Evolutionary conservation across 2,329 filamentous ascomycete genomes (phyloP).

Genomic region (Hymenotorrendiella dingleyae): DNA sequence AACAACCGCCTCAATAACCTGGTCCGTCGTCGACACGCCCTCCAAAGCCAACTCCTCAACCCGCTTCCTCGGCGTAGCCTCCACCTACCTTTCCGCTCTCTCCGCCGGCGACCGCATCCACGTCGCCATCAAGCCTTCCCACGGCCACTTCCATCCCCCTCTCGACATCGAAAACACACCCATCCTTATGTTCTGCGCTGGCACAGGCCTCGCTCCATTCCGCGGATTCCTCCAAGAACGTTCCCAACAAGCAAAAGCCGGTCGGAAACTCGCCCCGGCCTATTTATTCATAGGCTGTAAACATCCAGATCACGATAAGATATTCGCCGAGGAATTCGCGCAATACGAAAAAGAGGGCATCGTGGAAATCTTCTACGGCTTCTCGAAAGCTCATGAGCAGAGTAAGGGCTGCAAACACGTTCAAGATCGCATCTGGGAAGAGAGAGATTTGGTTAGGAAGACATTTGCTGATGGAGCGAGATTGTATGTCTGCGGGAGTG

Average conservation of each 20-base stretch:
- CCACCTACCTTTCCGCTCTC: conserved; percentile 40
- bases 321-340: conserved; percentile 20
- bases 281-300: conserved; percentile 26
- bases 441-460: conserved; percentile 19
- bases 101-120: conserved; percentile 34
- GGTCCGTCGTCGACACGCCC: conserved; percentile 46
- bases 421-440: conserved; percentile 25
- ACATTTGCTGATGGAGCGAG: conserved; percentile 22
- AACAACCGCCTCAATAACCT: conserved; percentile 50
- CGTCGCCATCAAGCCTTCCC: conserved; percentile 36
- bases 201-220: conserved; percentile 42
- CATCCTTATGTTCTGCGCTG: conserved; percentile 30
- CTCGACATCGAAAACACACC: conserved; percentile 26
- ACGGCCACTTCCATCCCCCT: conserved; percentile 25
- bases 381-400: conserved; percentile 14
- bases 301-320: conserved; percentile 19
- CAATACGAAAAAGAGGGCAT: conserved; percentile 22
- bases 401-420: conserved; percentile 22
- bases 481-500: conserved; percentile 26
- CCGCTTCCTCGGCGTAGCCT: conserved; percentile 45
- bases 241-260: conserved; percentile 37
- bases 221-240: conserved; percentile 44
- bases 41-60: conserved; percentile 22
- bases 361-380: conserved; percentile 23
- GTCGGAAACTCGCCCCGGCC: conserved; percentile 22